Evolutionary conservation across 1,139 yeast species (phyloP).

Genomic region (Chernovozyma aurita): DNA sequence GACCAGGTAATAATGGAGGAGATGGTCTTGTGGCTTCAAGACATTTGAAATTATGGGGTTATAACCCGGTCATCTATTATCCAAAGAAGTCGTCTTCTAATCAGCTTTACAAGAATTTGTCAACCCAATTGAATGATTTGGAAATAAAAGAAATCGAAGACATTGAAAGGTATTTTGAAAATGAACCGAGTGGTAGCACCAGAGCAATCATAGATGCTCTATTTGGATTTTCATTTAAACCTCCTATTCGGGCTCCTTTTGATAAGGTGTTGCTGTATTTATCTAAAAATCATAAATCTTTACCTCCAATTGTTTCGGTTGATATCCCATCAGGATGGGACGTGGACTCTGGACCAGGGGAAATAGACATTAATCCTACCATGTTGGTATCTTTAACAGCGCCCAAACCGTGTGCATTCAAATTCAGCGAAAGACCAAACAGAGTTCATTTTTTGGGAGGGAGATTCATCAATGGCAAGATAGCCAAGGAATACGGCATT

Average conservation of each 20-base stretch:
- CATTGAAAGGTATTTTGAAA: conserved; percentile 2
- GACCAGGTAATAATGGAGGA: conserved; percentile 97
- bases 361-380: conserved; percentile 49
- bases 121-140: conserved; percentile 57
- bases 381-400: conserved; percentile 83
- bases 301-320: conserved; percentile 67
- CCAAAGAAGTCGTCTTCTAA: conserved; percentile 53
- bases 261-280: conserved; percentile 51
- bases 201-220: conserved; percentile 64
- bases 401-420: conserved; percentile 79
- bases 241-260: conserved; percentile 84
- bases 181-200: neutral
- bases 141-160: conserved; percentile 39
- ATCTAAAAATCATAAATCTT: conserved; percentile 21
- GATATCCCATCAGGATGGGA: conserved; percentile 98
- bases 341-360: conserved; percentile 77
- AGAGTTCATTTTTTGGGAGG: conserved; percentile 83
- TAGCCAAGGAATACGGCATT: conserved; percentile 73
- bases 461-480: conserved; percentile 60
- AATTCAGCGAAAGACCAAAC: conserved; percentile 26
- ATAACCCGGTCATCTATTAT: conserved; percentile 64
- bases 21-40: conserved; percentile 96
- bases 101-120: conserved; percentile 41
- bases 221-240: conserved; percentile 90
- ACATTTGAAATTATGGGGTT: conserved; percentile 75